A percentile compares a stretch with the other conserved stretches of the same genome.
Conservation (phyloP, 2,329 filamentous ascomycete genomes). For the Aureobasidium leucospermi region DNA sequence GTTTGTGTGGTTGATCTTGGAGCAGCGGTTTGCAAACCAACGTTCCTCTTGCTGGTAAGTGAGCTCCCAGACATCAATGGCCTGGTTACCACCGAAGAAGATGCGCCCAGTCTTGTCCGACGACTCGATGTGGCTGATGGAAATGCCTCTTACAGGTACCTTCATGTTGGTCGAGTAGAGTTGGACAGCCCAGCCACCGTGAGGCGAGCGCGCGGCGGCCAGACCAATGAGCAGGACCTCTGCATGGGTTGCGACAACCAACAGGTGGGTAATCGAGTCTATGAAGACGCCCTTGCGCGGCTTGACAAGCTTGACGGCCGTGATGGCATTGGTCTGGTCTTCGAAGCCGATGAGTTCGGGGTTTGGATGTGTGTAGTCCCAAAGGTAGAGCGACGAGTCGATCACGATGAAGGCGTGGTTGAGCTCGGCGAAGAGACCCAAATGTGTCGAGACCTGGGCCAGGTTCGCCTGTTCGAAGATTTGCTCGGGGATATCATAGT, state of each 20-base stretch:
- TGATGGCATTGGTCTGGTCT: conserved; percentile 80
- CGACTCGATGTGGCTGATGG: conserved; percentile 70
- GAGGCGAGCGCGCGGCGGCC: conserved; percentile 54
- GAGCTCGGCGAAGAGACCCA: conserved; percentile 91
- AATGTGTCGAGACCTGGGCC: conserved; percentile 78
- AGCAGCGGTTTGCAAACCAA: conserved; percentile 86
- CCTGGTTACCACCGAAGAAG: conserved; percentile 76
- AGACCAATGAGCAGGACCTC: conserved; percentile 87
- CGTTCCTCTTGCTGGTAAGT: conserved; percentile 95
- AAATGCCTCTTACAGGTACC: conserved; percentile 65
- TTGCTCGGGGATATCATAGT: conserved; percentile 82
- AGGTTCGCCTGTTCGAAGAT: conserved; percentile 90
- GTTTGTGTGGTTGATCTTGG: conserved; percentile 81
- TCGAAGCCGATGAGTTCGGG: conserved; percentile 89
- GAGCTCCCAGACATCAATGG: conserved; percentile 87
- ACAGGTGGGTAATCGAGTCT: conserved; percentile 72
- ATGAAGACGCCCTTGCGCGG: conserved; percentile 86
- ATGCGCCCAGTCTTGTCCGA: conserved; percentile 76
- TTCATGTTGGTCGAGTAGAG: conserved; percentile 88
- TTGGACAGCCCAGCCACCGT: conserved; percentile 64
- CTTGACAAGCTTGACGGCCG: conserved; percentile 78
- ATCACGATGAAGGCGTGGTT: conserved; percentile 94
- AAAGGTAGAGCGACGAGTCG: conserved; percentile 91
- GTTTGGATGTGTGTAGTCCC: conserved; percentile 94
- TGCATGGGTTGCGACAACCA: conserved; percentile 78